Evolutionary conservation across 805 yeast species (phyloP), one percentile per base, ranked within the genome.

Genomic region (Cyberlindnera mississippiensis): DNA sequence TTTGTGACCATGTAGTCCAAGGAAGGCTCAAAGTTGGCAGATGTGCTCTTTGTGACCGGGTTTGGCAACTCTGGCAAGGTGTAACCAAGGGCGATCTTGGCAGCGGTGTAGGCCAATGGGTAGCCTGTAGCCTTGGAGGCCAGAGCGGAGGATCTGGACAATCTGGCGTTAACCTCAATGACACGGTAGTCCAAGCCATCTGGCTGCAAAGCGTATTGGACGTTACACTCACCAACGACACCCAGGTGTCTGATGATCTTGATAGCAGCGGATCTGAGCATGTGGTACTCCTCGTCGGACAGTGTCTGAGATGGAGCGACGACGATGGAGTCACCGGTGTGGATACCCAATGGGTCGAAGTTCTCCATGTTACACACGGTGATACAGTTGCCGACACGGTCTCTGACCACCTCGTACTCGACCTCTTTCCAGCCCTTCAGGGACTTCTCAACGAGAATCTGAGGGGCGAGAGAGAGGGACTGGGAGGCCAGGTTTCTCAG

Each of bases 291-390:
- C 64, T 90, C 96, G 67, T 91, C 99, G 29, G 96, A 85, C 57
- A 91, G 72, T 31, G 99, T 91, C 69, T 91, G 99, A 33, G 97
- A 89, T 37, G 99, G 99, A 41, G 99, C 99, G 60, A 93, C 96
- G 37, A 91, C 99, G 57, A 91, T 93, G 32, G 99, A 93, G 66
- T 91, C 99, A 72, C 99, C 99, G 42, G 99, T 91, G 70, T 91
- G 99, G 58, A 91, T 85, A 56, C 99, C 99, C 55, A 91, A 78
- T 33, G 99, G 99, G 68, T 91, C 99, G 56, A 91, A 91, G 73
- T 91, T 91, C 71, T 91, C 99, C 99, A 91, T 91, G 69, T 91
- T 91, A 76, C 99, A 91, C 40, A 91, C 99, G 33, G 99, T 91
- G 63, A 91, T 91, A 76, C 99, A 91, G 77, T 91, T 91, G 53